Evolutionary conservation across 495 filamentous ascomycete species (phyloP), one percentile per base, ranked within the genome.

Genomic region (Paragyromitra xinjiangensis): DNA sequence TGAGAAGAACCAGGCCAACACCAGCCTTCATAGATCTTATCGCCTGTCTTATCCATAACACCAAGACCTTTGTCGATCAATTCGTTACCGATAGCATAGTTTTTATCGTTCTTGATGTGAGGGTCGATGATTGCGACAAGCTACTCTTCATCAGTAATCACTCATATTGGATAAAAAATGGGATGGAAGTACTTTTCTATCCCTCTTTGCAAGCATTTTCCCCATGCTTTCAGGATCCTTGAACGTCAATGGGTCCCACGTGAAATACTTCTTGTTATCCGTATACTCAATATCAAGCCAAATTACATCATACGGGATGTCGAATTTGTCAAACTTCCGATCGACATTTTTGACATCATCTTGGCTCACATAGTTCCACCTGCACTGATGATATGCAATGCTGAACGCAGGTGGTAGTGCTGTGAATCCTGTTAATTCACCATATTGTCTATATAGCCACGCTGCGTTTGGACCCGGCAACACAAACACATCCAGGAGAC

Each of bases 251-350:
- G 89, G 87, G 82, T 99, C 95, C 94, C 94, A 99, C 7, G 93
- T 97, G 83, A 99, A 98, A 85, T 98, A 99, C 84, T 96, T 96
- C 83, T 95, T 95, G 83, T 90, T 93, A 68, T 98, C 92, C 0
- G 94, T 94, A 83, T 98, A 98, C 83, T 98, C 95, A 81, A 99
- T 92, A 78, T 99, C 95, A 11, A 99, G 89, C 95, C 95, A 99
- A 75, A 99, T 98, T 59, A 98, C 93, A 85, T 99, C 95, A 83
- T 97, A 99, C 1, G 95, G 95, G 61, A 98, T 97, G 68, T 94
- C 89, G 83, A 91, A 89, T 83, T 94, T 96, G 85, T 97, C 94
- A 84, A 99, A 96, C 82, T 96, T 97, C 74, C 92, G 90, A 82
- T 98, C 94, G 64, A 99, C 94, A 82, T 98, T 93, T 83, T 92